Evolutionary conservation across 2,329 filamentous ascomycete genomes (phyloP), one percentile per base, ranked within the genome.

Genomic region (Ilyonectria mors-panacis): DNA sequence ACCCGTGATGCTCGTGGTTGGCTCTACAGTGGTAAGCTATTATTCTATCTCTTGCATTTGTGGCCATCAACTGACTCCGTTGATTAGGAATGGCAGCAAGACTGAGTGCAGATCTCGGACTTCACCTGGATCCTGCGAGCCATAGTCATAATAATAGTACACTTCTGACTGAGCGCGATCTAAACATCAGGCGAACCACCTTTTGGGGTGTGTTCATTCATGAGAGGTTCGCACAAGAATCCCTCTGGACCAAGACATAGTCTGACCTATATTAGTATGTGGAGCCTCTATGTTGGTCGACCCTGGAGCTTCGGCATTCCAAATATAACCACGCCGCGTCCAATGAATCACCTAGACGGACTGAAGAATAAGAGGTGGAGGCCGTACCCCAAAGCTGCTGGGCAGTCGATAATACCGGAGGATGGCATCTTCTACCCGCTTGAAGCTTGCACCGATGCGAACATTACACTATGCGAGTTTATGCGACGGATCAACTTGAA

Each of bases 1-100:
- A 74, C 71, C 0, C 48, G 72, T 1, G 72, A 75, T 28, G 69
- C 73, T 2, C 67, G 73, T 9, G 72, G 73, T 13, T 75, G 73
- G 69, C 50, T 75, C 4, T 75, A 74, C 21, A 75, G 73, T 33
- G 73, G 73, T 71, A 44, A 33, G 53, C 45, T 28, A 17, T 7
- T 6, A 17, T 10, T 3, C 15, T 37, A 1, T 35, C 23, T 35
- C 23, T 17, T 26, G 9, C 23, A 26, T 13, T 15, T 26, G 5
- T 26, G 21, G 7, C 8, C 5, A 26, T 17, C n/a, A 44, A 19
- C 13, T 48, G 15, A 26, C 21, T 8, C 12, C 5, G 13, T 26
- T 26, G 6, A 9, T 28, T 42, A 71, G 69, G 69, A 10, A 71
- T 71, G 70, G 67, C 67, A 1, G 59, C 60, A 8, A 44, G 70